Evolutionary conservation across 2,329 filamentous ascomycete species (phyloP).

Genomic region (Stromatinia cepivora): DNA sequence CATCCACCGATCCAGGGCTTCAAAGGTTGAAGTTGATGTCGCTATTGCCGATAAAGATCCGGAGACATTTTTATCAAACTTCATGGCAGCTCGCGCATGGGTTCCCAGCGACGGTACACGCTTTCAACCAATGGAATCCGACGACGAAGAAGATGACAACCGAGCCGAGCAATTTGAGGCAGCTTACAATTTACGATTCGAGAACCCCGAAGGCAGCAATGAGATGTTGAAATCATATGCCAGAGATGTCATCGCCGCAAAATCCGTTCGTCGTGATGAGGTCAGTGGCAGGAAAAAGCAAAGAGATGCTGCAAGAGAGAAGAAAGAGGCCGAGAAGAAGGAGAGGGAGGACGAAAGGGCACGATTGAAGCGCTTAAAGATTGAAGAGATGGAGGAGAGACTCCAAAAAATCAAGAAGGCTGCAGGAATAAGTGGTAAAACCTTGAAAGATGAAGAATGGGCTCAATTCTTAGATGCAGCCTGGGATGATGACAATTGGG

Average conservation of each 20-base stretch:
- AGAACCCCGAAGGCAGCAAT: constrained; percentile 85
- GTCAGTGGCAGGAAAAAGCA: constrained; percentile 73
- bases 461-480: constrained; percentile 79
- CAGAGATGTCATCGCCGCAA: constrained; percentile 77
- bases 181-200: constrained; percentile 94
- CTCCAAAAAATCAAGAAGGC: constrained; percentile 86
- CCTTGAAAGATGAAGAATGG: constrained; percentile 76
- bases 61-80: constrained; percentile 91
- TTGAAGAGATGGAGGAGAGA: constrained; percentile 87
- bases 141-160: constrained; percentile 71
- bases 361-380: constrained; percentile 79
- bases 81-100: constrained; percentile 91
- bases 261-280: constrained; percentile 84
- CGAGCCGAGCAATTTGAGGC: constrained; percentile 85
- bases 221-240: constrained; percentile 86
- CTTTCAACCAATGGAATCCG: constrained; percentile 85
- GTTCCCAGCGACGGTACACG: constrained; percentile 64
- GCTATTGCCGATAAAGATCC: constrained; percentile 82
- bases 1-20: constrained; percentile 57
- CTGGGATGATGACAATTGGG: constrained; percentile 89
- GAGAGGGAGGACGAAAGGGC: constrained; percentile 78
- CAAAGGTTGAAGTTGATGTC: constrained; percentile 60
- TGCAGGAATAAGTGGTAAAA: constrained; percentile 71
- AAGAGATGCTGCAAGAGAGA: constrained; percentile 74
- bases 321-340: constrained; percentile 75